Percentiles rank a stretch among this genome's conserved stretches.
Conservation (phyloP, 805 yeast genomes). For the Nakazawaea wyomingensis region DNA sequence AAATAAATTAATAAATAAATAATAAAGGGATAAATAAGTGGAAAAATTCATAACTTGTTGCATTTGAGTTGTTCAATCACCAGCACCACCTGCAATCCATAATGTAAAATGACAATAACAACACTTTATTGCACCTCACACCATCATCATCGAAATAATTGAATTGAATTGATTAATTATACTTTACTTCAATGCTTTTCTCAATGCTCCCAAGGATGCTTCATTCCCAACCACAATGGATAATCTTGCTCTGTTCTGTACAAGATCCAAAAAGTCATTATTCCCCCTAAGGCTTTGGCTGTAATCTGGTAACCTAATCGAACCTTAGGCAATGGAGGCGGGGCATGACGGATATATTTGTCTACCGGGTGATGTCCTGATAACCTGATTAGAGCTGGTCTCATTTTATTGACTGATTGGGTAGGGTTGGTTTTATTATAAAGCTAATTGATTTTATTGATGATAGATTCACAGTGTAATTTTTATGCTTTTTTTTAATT, state of each 20-base stretch:
- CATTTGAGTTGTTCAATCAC: background rate
- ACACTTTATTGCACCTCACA: too few relatives aligned
- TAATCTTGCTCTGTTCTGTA: conserved; percentile 76
- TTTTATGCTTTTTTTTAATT: too few relatives aligned
- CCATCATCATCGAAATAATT: too few relatives aligned
- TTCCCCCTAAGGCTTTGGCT: conserved; percentile 69
- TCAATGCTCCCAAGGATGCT: conserved; percentile 13
- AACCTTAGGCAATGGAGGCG: conserved; percentile 62
- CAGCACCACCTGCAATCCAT: too few relatives aligned
- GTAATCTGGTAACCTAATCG: conserved; percentile 47
- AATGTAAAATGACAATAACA: too few relatives aligned
- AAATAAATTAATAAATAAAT: conserved; percentile 7
- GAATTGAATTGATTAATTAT: too few relatives aligned
- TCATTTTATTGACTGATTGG: background rate
- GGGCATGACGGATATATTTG: conserved; percentile 42
- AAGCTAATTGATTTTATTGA: too few relatives aligned
- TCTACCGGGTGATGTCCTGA: background rate
- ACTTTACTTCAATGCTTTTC: too few relatives aligned
- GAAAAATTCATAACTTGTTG: too few relatives aligned
- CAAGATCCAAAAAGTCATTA: conserved; percentile 86
- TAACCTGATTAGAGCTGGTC: background rate
- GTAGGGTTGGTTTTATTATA: background rate
- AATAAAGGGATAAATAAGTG: too few relatives aligned
- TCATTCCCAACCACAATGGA: conserved; percentile 45
- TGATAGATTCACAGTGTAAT: too few relatives aligned